Conservation (phyloP, 208 protist species). For the Wallacemonas collosoma region DNA sequence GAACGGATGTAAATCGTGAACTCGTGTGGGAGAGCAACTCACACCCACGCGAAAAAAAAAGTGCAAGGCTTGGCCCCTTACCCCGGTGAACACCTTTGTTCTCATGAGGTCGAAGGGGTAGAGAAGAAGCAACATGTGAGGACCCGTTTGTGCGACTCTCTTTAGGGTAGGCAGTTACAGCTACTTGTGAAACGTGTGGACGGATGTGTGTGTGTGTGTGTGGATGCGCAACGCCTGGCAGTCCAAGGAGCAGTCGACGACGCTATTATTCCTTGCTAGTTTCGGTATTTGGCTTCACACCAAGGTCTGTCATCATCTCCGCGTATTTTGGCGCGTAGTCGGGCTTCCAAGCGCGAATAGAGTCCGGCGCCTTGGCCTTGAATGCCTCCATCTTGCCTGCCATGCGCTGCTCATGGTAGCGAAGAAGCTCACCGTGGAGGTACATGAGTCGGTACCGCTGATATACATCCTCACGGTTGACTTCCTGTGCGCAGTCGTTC, state of each 20-base stretch:
- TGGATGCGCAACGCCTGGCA: conserved; percentile 12
- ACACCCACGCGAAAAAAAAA: no score
- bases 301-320: conserved; percentile 82
- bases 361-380: conserved; percentile 70
- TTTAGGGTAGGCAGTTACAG: neutral
- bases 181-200: neutral
- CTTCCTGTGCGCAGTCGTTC: conserved; percentile 82
- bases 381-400: conserved; percentile 77
- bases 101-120: no score
- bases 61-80: no score
- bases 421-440: conserved; percentile 80
- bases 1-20: no score
- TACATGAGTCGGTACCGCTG: conserved; percentile 82
- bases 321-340: conserved; percentile 88
- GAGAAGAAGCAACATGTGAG: no score
- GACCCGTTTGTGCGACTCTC: no score
- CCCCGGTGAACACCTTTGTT: no score
- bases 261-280: neutral
- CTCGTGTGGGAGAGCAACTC: no score
- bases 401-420: conserved; percentile 69
- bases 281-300: conserved; percentile 21
- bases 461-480: conserved; percentile 88
- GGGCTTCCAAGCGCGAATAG: conserved; percentile 74
- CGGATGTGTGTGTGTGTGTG: neutral
- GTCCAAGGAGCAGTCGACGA: neutral